phyloP scores from a whole-genome alignment of 2,329 filamentous ascomycete genomes.

The Colletotrichum musae region DNA sequence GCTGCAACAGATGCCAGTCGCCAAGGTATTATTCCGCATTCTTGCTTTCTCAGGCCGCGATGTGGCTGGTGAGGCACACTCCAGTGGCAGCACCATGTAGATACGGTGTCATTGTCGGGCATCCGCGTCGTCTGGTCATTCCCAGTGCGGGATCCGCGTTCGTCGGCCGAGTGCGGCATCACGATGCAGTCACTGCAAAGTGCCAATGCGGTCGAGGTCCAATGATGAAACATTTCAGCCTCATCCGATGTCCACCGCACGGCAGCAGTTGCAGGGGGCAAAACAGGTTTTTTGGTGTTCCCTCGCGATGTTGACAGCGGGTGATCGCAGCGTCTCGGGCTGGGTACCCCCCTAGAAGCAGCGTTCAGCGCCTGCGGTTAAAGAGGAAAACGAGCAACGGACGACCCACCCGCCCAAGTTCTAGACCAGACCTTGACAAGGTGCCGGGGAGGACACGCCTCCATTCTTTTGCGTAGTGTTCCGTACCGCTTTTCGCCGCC shows the following conservation, averaged over 20 bases:
- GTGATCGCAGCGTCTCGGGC: constrained; percentile 22
- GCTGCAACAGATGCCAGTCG: not conserved
- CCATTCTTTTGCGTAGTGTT: constrained; percentile 34
- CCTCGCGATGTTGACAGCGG: constrained; percentile 31
- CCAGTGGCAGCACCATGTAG: not conserved
- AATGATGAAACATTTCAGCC: constrained; percentile 42
- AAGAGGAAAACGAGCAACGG: constrained; percentile 1
- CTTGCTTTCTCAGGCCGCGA: not conserved
- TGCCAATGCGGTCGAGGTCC: constrained; percentile 32
- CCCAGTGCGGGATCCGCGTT: constrained; percentile 15
- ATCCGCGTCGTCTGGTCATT: not conserved
- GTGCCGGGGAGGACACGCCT: not conserved
- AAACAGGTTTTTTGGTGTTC: constrained; percentile 37
- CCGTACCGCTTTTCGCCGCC: constrained; percentile 33
- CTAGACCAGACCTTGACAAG: constrained; percentile 17
- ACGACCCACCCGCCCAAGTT: constrained; percentile 10
- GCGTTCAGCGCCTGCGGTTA: too few species aligned
- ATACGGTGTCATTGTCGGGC: constrained; percentile 5
- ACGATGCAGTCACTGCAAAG: constrained; percentile 31
- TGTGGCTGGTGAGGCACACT: constrained; percentile 23
- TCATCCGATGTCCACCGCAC: constrained; percentile 32
- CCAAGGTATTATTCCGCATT: not conserved
- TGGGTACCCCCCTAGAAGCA: too few species aligned
- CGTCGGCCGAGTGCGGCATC: constrained; percentile 35
- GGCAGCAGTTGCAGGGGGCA: constrained; percentile 22